phyloP scores from a whole-genome alignment of 768 basidiomycete genomes.

The Amanita phalloides region DNA sequence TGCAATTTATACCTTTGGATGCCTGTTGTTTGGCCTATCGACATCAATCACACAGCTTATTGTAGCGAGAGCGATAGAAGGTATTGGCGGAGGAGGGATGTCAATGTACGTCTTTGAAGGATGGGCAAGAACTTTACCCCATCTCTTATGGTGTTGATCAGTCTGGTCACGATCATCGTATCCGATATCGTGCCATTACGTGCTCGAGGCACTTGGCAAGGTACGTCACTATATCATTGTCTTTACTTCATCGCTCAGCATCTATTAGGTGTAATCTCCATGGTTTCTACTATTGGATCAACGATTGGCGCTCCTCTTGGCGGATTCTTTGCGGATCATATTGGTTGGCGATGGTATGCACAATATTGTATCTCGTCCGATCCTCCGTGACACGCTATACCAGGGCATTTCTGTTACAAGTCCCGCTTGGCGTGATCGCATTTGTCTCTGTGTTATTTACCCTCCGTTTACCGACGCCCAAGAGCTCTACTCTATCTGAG shows the following conservation, averaged over 20 bases:
- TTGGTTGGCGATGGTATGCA: constrained; percentile 56
- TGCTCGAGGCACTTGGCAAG: constrained; percentile 60
- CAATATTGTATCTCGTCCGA: neutral
- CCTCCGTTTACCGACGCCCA: constrained; percentile 39
- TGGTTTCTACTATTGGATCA: constrained; percentile 48
- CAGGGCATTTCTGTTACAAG: constrained; percentile 51
- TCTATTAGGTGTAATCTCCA: constrained; percentile 39
- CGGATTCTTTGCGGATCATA: constrained; percentile 48
- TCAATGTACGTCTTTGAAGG: constrained; percentile 33
- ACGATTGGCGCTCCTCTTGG: constrained; percentile 54
- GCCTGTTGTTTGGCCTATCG: constrained; percentile 41
- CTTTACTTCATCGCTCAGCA: neutral
- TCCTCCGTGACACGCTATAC: neutral
- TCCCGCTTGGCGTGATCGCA: constrained; percentile 46
- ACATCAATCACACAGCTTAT: constrained; percentile 45
- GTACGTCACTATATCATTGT: constrained; percentile 14
- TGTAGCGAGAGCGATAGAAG: constrained; percentile 40
- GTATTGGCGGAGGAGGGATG: constrained; percentile 55
- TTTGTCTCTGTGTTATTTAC: constrained; percentile 39
- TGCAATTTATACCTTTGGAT: constrained; percentile 41
- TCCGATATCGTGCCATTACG: constrained; percentile 57
- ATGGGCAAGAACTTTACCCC: no score
- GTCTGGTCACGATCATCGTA: constrained; percentile 53
- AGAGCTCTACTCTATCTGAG: constrained; percentile 28
- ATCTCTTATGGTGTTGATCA: constrained; percentile 11